Evolutionary conservation across 371 early-diverging fungal species (phyloP), one percentile per base, ranked within the genome.

Genomic region (Capniomyces stellatus): DNA sequence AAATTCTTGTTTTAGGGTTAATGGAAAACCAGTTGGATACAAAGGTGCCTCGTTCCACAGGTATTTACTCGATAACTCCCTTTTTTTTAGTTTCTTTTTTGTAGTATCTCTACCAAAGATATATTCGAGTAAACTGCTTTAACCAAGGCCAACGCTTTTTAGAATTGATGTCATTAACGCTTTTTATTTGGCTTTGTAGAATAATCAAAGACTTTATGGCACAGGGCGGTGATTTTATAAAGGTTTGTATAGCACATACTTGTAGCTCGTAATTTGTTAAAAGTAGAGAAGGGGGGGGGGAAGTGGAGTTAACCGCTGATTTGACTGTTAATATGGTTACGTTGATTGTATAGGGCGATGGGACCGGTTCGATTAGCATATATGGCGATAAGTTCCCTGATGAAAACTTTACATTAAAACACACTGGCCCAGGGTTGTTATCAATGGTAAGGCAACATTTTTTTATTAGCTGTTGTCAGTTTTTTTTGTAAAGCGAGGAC

Each of bases 371-470:
- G 41, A 72, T 77, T 64, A 79, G 79, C 13, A 92, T 96, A 54
- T 94, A 92, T 60, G 90, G 92, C 29, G 81, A 82, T 54, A 86
- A 82, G 57, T 93, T 96, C 58, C 79, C 74, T 58, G 87, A 87
- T 64, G 88, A 87, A 61, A 87, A 82, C 69, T 91, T 92, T 67
- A 62, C 67, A 0, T 52, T 77, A 43, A 90, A 86, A 71, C 98
- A 98, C 58, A 81, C 81, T 3, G 71, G 71, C 21, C 83, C 91
- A 1, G 87, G 89, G 35, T 62, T 93, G 49, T 64, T 99, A 46
- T 89, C 89, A 12, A 98, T 99, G 98, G 51, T 44, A 19, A 51
- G 41, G 8, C n/a, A n/a, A n/a, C n/a, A n/a, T n/a, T n/a, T n/a
- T n/a, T n/a, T n/a, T n/a, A n/a, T n/a, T n/a, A n/a, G n/a, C n/a